phyloP scores from a whole-genome alignment of 2,329 filamentous ascomycete species.

The Ambrosiella beaveri region DNA sequence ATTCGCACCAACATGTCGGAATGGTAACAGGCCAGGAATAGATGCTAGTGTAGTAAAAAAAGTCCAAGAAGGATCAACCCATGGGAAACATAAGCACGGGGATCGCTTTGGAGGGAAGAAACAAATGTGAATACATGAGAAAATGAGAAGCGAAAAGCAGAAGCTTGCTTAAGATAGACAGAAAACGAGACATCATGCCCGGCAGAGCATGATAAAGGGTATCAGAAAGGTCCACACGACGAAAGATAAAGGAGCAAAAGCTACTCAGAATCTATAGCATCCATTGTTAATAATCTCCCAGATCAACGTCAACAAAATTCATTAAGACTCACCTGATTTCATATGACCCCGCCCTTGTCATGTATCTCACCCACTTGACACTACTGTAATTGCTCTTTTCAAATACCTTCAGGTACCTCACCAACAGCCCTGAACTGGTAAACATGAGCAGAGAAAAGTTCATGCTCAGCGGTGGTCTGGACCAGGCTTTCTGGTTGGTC shows the following conservation, averaged over 20 bases:
- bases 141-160: neutral
- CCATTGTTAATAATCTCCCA: neutral
- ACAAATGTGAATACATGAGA: neutral
- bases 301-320: neutral
- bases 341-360: constrained; percentile 95
- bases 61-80: neutral
- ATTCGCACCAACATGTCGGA: neutral
- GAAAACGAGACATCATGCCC: neutral
- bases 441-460: constrained; percentile 96
- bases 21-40: neutral
- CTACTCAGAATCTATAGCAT: neutral
- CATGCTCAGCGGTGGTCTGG: constrained; percentile 74
- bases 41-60: neutral
- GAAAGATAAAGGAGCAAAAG: neutral
- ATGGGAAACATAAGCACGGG: neutral
- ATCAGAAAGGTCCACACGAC: neutral
- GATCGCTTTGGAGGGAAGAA: neutral
- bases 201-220: neutral
- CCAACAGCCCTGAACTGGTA: constrained; percentile 79
- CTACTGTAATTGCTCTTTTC: constrained; percentile 98
- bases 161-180: neutral
- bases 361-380: constrained; percentile 98
- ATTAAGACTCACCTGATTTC: constrained; percentile 56
- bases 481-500: constrained; percentile 98
- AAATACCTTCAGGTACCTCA: constrained; percentile 94